Evolutionary conservation across 345 rosid genomes (phyloP).

Genomic region (Eucalyptus regnans): DNA sequence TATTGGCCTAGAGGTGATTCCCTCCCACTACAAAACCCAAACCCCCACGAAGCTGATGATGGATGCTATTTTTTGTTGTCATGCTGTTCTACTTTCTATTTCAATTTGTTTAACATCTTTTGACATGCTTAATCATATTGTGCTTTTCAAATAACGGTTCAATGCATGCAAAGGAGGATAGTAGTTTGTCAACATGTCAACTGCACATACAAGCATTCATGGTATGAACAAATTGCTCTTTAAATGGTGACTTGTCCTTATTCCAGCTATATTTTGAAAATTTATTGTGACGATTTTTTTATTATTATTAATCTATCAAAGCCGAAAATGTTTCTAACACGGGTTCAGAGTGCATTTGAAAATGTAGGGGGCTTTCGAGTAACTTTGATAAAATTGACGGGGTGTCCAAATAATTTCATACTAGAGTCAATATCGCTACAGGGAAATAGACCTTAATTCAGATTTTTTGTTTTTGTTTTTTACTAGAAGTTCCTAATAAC

Average conservation of each 20-base stretch:
- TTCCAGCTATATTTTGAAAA: background rate
- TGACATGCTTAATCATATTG: too few relatives aligned
- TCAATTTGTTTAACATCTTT: too few relatives aligned
- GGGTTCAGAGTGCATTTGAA: background rate
- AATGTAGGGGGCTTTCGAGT: background rate
- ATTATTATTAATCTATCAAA: background rate
- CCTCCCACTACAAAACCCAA: too few relatives aligned
- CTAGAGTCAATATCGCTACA: background rate
- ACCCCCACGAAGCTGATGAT: too few relatives aligned
- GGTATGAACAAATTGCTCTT: background rate
- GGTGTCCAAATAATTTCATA: background rate
- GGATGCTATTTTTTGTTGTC: too few relatives aligned
- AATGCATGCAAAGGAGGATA: too few relatives aligned
- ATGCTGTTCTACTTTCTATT: too few relatives aligned
- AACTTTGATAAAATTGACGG: background rate
- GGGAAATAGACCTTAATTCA: background rate
- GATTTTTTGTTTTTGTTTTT: too few relatives aligned
- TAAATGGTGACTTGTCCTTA: background rate
- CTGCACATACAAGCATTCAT: too few relatives aligned
- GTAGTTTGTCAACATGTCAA: too few relatives aligned
- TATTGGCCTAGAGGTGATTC: too few relatives aligned
- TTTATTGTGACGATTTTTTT: fast-evolving
- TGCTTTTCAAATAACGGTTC: too few relatives aligned
- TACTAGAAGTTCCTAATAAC: background rate
- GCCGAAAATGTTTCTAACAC: background rate